Conservation (phyloP, 202 grass and related monocot species). For the Digitaria exilis region DNA sequence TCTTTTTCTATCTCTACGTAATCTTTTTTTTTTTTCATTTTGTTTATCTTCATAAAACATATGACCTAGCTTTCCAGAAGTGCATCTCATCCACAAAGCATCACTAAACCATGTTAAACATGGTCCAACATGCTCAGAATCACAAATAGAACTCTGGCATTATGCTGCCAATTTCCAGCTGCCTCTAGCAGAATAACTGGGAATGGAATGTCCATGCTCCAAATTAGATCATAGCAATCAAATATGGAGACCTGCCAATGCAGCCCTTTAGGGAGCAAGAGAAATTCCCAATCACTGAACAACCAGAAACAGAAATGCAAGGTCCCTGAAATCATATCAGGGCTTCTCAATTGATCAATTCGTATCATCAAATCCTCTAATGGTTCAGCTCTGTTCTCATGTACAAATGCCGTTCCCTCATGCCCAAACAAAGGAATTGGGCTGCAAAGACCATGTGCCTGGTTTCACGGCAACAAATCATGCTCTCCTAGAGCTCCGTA, state of each 20-base stretch:
- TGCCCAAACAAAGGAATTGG: not conserved
- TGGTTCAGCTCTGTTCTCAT: not conserved
- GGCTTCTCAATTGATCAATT: not conserved
- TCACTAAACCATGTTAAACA: not conserved
- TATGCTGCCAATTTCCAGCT: not conserved
- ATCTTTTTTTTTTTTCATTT: no score
- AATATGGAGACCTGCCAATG: not conserved
- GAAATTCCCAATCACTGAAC: not conserved
- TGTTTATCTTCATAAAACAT: no score
- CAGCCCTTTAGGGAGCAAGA: not conserved
- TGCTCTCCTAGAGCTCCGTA: constrained; percentile 46
- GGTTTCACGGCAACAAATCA: constrained; percentile 30
- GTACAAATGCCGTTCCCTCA: not conserved
- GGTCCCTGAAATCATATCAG: not conserved
- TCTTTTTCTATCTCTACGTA: no score
- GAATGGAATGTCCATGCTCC: not conserved
- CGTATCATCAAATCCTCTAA: not conserved
- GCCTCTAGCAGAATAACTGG: not conserved
- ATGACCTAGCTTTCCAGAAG: not conserved
- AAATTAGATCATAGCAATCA: not conserved
- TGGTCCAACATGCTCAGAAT: not conserved
- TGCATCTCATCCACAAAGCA: not conserved
- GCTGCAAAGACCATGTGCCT: not conserved
- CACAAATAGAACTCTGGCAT: not conserved
- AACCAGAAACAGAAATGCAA: not conserved